Base-by-base conservation (phyloP, 2,329 filamentous ascomycete species). In the Chalaropsis thielavioides region DNA sequence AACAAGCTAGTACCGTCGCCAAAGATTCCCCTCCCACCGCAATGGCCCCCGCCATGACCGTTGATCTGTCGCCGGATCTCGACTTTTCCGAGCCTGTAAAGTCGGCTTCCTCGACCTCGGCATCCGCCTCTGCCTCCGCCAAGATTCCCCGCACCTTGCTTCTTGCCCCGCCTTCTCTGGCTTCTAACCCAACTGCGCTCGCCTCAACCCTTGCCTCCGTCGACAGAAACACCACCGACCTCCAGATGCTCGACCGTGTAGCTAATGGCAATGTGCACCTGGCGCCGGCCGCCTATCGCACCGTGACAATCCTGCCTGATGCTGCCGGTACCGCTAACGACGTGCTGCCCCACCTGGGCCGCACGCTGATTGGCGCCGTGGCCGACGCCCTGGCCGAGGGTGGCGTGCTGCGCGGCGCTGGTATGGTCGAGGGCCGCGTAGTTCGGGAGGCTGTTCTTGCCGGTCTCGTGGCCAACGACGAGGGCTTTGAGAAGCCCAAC, bases 191-290 rank as follows among this genome's bases (percentile, higher is more conserved):
- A 70, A 86, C 90, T 69, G 85, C 85, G 71, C 81, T 97, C 69
- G 82, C 84, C 69, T 78, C 79, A 69, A 80, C 94, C 68, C 83
- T 95, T 71, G 80, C 84, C 67, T 79, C 84, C 66, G 85, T 90
- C 77, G 85, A 94, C 74, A 87, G 90, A 72, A 78, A 81, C 68
- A 79, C 82, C 58, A 92, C 91, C 68, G 94, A 99, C 73, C 81
- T 99, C 63, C 94, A 97, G 75, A 99, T 99, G 94, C 88, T 99
- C 68, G 94, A 99, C 77, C 90, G 94, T 62, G 83, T 99, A 49
- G 85, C 89, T 1, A 83, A 89, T 43, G 90, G 90, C 68, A 80
- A 96, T 44, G 89, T 94, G 66, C 79, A 85, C 7, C 84, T 99
- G 0, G 88, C 92, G 0, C 70, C 82, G 64, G 78, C 83, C 61